phyloP scores from a whole-genome alignment of 2,329 filamentous ascomycete species.

The Fusarium pseudocircinatum region DNA sequence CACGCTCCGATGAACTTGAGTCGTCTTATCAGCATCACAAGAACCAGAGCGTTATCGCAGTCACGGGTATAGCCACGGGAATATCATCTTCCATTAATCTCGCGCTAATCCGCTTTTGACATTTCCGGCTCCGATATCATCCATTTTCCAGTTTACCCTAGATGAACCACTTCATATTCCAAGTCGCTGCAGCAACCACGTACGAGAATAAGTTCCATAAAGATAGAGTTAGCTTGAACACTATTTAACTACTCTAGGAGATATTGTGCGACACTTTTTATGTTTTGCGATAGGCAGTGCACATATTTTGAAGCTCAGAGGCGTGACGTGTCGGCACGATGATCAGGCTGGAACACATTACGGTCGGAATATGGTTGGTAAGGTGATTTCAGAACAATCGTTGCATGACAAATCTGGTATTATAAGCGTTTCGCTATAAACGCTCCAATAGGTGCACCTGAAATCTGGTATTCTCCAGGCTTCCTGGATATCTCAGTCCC shows the following conservation, averaged over 20 bases:
- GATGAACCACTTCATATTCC: fast-evolving
- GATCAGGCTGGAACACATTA: too few relatives aligned
- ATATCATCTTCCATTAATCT: fast-evolving
- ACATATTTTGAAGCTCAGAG: too few relatives aligned
- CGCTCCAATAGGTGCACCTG: slow-evolving; percentile 2
- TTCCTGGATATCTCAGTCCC: not conserved
- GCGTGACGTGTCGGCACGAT: too few relatives aligned
- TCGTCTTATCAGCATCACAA: not conserved
- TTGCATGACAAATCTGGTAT: not conserved
- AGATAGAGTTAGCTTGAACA: too few relatives aligned
- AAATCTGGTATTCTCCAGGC: slow-evolving; percentile 5
- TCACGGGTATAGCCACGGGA: not conserved
- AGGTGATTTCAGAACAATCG: not conserved
- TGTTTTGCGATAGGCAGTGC: too few relatives aligned
- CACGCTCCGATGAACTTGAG: not conserved
- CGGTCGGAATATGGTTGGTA: too few relatives aligned
- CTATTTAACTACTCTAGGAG: too few relatives aligned
- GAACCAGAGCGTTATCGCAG: not conserved
- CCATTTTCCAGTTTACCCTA: not conserved
- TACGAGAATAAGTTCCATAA: fast-evolving
- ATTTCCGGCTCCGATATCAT: fast-evolving
- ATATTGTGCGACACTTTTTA: too few relatives aligned
- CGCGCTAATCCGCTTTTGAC: not conserved
- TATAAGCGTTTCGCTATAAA: not conserved
- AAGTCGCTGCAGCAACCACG: not conserved